These are phyloP conservation scores for Hordeum marinum DNA, from an alignment of 176 grass and related monocot species.

Conservation along the genomic window DNA sequence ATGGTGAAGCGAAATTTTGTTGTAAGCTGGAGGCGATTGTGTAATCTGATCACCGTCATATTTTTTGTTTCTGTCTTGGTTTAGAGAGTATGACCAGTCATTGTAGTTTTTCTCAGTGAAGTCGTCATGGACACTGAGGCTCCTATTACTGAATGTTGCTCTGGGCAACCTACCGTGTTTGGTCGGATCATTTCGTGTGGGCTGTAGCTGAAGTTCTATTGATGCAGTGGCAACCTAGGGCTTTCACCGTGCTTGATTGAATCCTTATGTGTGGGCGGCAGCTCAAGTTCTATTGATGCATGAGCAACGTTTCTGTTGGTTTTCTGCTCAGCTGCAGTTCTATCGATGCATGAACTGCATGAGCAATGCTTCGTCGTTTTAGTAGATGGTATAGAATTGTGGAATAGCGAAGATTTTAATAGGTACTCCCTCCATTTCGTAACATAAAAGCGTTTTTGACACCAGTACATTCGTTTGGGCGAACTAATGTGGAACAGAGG, in stretches of 20 bases:
- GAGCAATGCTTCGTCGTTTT: not conserved
- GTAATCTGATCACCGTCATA: not conserved
- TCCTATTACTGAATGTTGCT: not conserved
- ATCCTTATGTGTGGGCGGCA: not conserved
- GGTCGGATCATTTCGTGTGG: too few relatives aligned
- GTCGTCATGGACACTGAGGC: not conserved
- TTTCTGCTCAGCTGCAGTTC: too few relatives aligned
- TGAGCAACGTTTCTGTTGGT: not conserved
- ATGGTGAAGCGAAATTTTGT: slow-evolving; percentile 15
- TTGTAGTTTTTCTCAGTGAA: not conserved
- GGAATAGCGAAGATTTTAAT: too few relatives aligned
- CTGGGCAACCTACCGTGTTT: not conserved
- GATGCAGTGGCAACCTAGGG: too few relatives aligned
- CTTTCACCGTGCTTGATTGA: not conserved
- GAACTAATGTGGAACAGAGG: too few relatives aligned
- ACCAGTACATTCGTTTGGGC: too few relatives aligned
- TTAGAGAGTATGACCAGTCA: not conserved
- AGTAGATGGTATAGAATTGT: too few relatives aligned
- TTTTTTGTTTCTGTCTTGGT: not conserved
- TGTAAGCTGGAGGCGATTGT: not conserved
- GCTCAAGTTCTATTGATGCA: not conserved
- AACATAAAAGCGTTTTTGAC: too few relatives aligned
- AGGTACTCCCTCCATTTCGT: too few relatives aligned
- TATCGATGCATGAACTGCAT: not conserved
- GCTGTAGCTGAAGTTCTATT: too few relatives aligned